phyloP scores from a whole-genome alignment of 2,329 filamentous ascomycete genomes.

The Colletotrichum incanum region DNA sequence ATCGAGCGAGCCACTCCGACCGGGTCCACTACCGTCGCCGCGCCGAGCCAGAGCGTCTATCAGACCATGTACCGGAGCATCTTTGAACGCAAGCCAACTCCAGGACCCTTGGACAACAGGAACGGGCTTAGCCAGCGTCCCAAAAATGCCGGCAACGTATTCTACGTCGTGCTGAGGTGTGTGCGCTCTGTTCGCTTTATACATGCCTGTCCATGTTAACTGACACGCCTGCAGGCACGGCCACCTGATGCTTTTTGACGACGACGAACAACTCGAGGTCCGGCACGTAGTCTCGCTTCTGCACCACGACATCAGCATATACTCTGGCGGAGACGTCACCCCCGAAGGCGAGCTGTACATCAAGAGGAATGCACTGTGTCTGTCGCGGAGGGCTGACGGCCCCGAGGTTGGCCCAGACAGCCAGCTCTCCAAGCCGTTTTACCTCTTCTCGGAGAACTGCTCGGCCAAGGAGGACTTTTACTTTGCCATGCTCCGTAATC shows the following conservation, averaged over 20 bases:
- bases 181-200: conserved; percentile 44
- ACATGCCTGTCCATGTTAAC: not conserved
- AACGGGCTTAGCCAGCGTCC: conserved; percentile 67
- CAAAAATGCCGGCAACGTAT: conserved; percentile 85
- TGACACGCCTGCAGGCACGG: conserved; percentile 78
- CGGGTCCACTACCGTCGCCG: conserved; percentile 80
- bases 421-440: conserved; percentile 85
- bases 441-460: conserved; percentile 93
- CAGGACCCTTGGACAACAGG: conserved; percentile 64
- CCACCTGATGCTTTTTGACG: conserved; percentile 97
- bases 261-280: conserved; percentile 94
- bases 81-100: conserved; percentile 82
- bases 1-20: conserved; percentile 88
- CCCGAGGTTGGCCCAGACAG: conserved; percentile 70
- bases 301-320: conserved; percentile 88
- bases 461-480: conserved; percentile 99
- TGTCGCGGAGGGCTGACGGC: conserved; percentile 76
- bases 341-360: conserved; percentile 96
- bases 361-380: conserved; percentile 90
- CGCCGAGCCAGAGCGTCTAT: conserved; percentile 93
- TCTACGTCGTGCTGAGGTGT: conserved; percentile 91
- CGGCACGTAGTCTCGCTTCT: conserved; percentile 95
- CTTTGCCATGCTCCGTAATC: conserved; percentile 88
- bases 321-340: conserved; percentile 82
- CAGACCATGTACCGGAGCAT: conserved; percentile 98